Percentiles rank a stretch among this genome's conserved stretches.
Conservation (phyloP, 2,329 filamentous ascomycete genomes). For the Ceratocystis destructans region DNA sequence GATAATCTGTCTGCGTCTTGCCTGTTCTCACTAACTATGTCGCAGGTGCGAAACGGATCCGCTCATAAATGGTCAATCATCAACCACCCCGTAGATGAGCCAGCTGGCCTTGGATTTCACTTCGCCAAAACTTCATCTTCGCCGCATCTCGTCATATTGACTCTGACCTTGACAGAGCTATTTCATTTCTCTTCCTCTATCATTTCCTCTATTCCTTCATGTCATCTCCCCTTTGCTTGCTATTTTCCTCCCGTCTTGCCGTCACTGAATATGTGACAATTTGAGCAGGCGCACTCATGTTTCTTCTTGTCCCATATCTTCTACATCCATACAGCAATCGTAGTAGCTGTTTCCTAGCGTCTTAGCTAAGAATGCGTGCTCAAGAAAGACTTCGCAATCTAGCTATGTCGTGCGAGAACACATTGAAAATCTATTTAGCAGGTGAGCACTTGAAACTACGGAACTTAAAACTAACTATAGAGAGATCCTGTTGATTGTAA, state of each 20-base stretch:
- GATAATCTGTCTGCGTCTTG: background rate
- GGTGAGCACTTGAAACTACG: background rate
- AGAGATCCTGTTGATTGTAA: background rate
- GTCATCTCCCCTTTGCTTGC: background rate
- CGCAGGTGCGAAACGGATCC: conserved; percentile 14
- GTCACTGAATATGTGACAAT: background rate
- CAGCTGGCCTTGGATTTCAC: too few relatives aligned
- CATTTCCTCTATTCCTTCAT: background rate
- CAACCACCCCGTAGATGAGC: too few relatives aligned
- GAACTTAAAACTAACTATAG: background rate
- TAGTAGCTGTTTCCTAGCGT: background rate
- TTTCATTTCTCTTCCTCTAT: background rate
- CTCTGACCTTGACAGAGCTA: background rate
- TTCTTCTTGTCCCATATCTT: background rate
- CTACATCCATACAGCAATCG: background rate
- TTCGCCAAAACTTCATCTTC: too few relatives aligned
- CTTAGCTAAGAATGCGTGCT: background rate
- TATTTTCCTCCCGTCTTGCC: background rate
- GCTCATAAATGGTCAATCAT: background rate
- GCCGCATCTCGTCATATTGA: too few relatives aligned
- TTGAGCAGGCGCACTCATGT: background rate
- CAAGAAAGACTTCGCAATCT: background rate
- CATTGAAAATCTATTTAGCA: background rate
- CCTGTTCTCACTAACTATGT: background rate
- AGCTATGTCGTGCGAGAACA: too few relatives aligned